Evolutionary conservation across 1,284 basidiomycete species (phyloP), one percentile per base, ranked within the genome.

Genomic region (Cutaneotrichosporon spelunceum): DNA sequence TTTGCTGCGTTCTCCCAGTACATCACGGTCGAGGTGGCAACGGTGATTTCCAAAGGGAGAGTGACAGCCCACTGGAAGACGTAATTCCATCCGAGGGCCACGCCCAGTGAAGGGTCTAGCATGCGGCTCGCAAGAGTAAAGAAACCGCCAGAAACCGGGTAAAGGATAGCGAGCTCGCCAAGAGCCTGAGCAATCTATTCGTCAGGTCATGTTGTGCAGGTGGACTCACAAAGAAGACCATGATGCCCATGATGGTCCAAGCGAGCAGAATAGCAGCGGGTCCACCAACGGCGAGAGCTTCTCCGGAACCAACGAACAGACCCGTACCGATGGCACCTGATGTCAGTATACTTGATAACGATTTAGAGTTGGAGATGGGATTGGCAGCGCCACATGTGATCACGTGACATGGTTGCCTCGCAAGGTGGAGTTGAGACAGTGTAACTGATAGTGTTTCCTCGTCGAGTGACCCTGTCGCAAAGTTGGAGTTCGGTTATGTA

Each of bases 61-160:
- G 73, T 71, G 49, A 76, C 75, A 23, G 75, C 76, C 79, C 79
- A 81, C 64, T 79, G 79, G 7, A 77, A 60, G 29, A 72, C 68
- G 59, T 66, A 80, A 68, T 78, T 78, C 73, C 76, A 79, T 50
- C 79, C 79, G 68, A 79, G 70, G 29, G 78, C 76, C 56, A 76
- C 74, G 23, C 70, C 71, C 57, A 71, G 72, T 9, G 72, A 68
- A 23, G 71, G 70, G 63, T 78, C 76, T 44, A 78, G 65, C 65
- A 78, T 70, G 23, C 70, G 71, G 47, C 68, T 68, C n/a, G 74
- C 72, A 16, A 80, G 72, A 8, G 77, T 80, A 64, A 79, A 80
- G 77, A 81, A 82, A 67, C 77, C 78, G 62, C 80, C 79, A 60
- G 79, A 76, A 59, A 81, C 80, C 14, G 80, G 81, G 68, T 73